Evolutionary conservation across 495 filamentous ascomycete genomes (phyloP).

Genomic region (Trichoderma parareesei): DNA sequence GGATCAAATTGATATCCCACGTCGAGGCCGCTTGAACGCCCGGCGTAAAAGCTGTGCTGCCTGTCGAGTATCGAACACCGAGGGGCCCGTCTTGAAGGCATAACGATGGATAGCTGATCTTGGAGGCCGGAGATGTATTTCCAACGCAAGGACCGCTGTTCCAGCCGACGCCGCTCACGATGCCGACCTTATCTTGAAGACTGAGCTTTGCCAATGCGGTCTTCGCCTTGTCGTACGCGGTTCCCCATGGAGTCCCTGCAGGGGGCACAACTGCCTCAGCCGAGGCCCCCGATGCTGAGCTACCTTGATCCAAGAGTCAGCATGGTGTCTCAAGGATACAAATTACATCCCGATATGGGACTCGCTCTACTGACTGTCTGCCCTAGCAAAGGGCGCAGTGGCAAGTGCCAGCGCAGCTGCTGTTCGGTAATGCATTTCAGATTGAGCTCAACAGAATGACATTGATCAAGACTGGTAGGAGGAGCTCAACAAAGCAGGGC

Average conservation of each 20-base stretch:
- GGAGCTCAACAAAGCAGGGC: not conserved
- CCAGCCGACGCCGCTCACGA: conserved; percentile 59
- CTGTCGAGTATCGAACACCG: conserved; percentile 38
- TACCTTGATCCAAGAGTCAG: not conserved
- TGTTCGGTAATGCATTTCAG: not conserved
- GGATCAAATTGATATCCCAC: conserved; percentile 78
- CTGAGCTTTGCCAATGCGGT: conserved; percentile 47
- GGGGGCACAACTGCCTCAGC: not conserved
- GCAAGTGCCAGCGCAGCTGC: not conserved
- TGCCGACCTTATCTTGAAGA: conserved; percentile 50
- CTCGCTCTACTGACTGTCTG: not conserved
- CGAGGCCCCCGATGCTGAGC: not conserved
- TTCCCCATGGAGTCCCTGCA: conserved; percentile 32
- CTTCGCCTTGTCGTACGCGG: conserved; percentile 49
- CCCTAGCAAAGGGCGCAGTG: not conserved
- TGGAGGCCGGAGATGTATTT: conserved; percentile 46
- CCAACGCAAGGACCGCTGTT: conserved; percentile 58
- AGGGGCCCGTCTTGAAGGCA: conserved; percentile 54
- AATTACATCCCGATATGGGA: not conserved
- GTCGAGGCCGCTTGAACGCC: conserved; percentile 53
- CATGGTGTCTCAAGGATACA: not conserved
- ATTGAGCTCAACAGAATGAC: not conserved
- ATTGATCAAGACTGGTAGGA: not conserved
- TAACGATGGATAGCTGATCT: conserved; percentile 48
- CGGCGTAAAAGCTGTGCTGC: conserved; percentile 38